These are phyloP conservation scores for Globisporangium uncinulatum DNA, from an alignment of 352 stramenopile genomes.

Conservation along the genomic window DNA sequence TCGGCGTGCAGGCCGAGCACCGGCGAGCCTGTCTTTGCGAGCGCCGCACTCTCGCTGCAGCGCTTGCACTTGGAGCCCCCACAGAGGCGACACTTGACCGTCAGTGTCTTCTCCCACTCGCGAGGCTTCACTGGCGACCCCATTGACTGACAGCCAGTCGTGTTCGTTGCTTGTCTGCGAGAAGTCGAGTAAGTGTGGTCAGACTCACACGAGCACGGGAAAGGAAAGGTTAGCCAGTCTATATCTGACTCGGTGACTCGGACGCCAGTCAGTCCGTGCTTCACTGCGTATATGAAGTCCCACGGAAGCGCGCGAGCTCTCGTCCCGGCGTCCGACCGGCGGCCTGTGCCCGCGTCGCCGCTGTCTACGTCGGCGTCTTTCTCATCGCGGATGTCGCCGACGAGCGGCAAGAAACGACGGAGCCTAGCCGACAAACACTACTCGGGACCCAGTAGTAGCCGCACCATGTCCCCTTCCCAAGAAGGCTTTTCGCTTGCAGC, in stretches of 20 bases:
- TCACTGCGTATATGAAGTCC: constrained; percentile 17
- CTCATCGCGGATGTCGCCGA: constrained; percentile 20
- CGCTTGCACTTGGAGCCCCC: constrained; percentile 83
- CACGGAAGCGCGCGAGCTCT: constrained; percentile 20
- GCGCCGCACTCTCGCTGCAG: constrained; percentile 72
- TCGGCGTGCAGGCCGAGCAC: constrained; percentile 81
- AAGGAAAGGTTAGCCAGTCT: too few species aligned
- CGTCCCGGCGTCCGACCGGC: constrained; percentile 10
- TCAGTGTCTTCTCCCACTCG: constrained; percentile 80
- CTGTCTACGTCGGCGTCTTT: constrained; percentile 11
- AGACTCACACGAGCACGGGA: too few species aligned
- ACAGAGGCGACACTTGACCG: constrained; percentile 81
- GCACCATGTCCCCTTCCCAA: constrained; percentile 1
- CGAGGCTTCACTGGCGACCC: constrained; percentile 66
- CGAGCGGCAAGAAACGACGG: constrained; percentile 14
- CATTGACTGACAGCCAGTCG: constrained; percentile 20
- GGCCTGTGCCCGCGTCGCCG: constrained; percentile 13
- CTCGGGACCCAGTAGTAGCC: constrained; percentile 1
- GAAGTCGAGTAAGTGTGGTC: not conserved
- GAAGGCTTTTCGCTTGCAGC: constrained; percentile 7
- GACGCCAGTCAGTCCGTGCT: too few species aligned
- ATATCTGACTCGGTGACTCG: too few species aligned
- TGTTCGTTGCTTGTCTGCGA: too few species aligned
- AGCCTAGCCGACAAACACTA: constrained; percentile 7
- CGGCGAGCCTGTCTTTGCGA: constrained; percentile 67